Conservation (phyloP, 257 asterid species). For the Forsythia viridissima region DNA sequence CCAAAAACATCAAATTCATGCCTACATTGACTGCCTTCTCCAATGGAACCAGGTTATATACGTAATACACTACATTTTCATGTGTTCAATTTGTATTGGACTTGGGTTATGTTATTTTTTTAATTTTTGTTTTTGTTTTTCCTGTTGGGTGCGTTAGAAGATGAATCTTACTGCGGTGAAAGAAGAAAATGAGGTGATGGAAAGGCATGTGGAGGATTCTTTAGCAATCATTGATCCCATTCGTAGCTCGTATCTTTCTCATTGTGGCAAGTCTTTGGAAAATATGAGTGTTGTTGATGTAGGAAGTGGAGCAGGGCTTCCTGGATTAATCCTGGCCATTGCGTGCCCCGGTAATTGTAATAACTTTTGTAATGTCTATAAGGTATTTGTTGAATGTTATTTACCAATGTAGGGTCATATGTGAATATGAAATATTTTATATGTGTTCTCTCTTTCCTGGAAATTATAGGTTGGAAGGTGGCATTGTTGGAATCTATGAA, state of each 20-base stretch:
- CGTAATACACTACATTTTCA: background rate
- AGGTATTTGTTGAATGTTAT: background rate
- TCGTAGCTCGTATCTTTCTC: constrained; percentile 45
- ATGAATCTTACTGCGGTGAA: constrained; percentile 89
- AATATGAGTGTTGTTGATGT: constrained; percentile 76
- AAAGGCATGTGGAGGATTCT: constrained; percentile 90
- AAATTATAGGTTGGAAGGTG: constrained; percentile 75
- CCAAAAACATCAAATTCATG: constrained; percentile 64
- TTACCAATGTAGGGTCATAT: background rate
- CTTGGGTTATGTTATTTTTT: background rate
- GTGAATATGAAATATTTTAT: background rate
- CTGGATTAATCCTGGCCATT: constrained; percentile 84
- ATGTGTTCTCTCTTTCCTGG: background rate
- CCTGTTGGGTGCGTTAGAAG: constrained; percentile 41
- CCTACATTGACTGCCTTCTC: constrained; percentile 70
- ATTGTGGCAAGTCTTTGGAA: constrained; percentile 60
- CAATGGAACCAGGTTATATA: constrained; percentile 89
- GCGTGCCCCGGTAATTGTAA: constrained; percentile 72
- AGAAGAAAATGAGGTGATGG: constrained; percentile 82
- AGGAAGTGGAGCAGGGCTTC: constrained; percentile 97
- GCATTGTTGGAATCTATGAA: constrained; percentile 82
- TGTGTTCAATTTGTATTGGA: background rate
- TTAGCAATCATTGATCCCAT: constrained; percentile 71
- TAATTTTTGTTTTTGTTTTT: background rate
- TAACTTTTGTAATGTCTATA: too few species aligned